Conservation (phyloP, 345 rosid genomes). For the Moringa oleifera region DNA sequence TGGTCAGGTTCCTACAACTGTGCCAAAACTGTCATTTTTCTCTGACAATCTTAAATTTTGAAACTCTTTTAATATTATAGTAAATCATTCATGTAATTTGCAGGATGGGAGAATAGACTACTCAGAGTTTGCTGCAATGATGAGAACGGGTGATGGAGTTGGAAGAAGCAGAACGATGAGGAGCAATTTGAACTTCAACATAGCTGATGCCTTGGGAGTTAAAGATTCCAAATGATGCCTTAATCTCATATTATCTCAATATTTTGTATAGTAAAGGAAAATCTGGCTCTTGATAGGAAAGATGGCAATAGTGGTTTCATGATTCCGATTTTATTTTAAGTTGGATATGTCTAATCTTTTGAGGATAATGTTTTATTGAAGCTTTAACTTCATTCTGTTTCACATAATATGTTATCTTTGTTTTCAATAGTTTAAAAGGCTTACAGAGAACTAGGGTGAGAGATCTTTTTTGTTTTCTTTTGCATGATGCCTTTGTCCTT, state of each 20-base stretch:
- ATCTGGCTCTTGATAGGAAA: not conserved
- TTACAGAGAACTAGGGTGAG: too few species aligned
- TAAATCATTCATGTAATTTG: not conserved
- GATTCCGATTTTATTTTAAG: not conserved
- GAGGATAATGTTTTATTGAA: too few species aligned
- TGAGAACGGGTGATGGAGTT: conserved; percentile 63
- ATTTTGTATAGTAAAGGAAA: not conserved
- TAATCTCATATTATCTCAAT: conserved; percentile 18
- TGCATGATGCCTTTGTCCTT: not conserved
- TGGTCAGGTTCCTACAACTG: not conserved
- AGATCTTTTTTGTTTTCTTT: not conserved
- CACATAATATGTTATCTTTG: too few species aligned
- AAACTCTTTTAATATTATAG: not conserved
- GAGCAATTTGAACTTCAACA: conserved; percentile 56
- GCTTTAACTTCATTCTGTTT: too few species aligned
- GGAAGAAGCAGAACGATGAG: conserved; percentile 79
- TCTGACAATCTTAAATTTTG: not conserved
- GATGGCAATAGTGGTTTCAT: not conserved
- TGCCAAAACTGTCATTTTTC: conserved; percentile 9
- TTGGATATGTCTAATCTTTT: too few species aligned
- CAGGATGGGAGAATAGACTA: conserved; percentile 93
- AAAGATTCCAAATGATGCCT: not conserved
- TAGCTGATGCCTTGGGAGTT: conserved; percentile 69
- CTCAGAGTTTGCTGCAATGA: conserved; percentile 82
- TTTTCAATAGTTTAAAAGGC: too few species aligned